Conservation (phyloP, 2,329 filamentous ascomycete species). For the Lecanicillium sp. region DNA sequence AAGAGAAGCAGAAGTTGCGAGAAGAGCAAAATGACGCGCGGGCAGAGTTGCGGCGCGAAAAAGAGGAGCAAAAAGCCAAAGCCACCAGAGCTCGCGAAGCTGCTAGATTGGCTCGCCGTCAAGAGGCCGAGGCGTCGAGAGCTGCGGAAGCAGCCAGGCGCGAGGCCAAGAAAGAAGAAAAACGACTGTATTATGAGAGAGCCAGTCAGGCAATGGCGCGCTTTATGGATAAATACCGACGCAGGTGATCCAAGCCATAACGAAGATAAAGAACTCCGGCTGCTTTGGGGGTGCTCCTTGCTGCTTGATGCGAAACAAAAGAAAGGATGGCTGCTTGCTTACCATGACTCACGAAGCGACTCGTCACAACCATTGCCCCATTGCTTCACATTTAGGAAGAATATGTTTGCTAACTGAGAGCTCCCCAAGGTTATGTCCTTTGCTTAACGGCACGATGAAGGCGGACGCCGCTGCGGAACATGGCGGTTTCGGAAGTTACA, state of each 20-base stretch:
- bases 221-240: background rate
- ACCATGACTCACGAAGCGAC: slow-evolving; percentile 3
- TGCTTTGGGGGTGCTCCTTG: slow-evolving; percentile 13
- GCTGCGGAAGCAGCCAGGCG: background rate
- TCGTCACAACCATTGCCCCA: too few relatives aligned
- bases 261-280: background rate
- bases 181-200: too few relatives aligned
- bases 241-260: background rate
- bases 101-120: too few relatives aligned
- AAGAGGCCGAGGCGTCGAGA: background rate
- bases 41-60: too few relatives aligned
- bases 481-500: slow-evolving; percentile 53
- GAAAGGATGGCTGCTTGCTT: slow-evolving; percentile 11
- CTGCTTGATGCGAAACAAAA: too few relatives aligned
- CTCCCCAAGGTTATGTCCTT: slow-evolving; percentile 63
- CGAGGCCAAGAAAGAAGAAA: background rate
- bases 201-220: background rate
- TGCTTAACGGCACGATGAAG: slow-evolving; percentile 79
- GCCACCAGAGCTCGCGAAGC: background rate
- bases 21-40: background rate
- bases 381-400: slow-evolving; percentile 22
- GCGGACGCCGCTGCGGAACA: slow-evolving; percentile 49
- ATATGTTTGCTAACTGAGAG: slow-evolving; percentile 22
- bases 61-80: background rate
- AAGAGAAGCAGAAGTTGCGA: background rate